Conservation (phyloP, 2,329 filamentous ascomycete genomes). For the Fusarium sp. region DNA sequence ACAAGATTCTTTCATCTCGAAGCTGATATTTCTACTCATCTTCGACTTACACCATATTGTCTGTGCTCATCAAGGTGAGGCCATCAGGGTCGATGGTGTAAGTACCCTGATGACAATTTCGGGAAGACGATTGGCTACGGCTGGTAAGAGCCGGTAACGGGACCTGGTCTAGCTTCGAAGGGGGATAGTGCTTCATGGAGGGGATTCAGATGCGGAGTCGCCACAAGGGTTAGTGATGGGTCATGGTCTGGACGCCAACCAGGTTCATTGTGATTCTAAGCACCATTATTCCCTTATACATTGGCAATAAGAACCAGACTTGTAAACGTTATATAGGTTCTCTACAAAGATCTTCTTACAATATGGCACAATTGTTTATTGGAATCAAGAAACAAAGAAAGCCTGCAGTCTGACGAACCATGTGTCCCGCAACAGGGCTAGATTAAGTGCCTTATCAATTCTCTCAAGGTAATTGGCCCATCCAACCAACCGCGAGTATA, state of each 20-base stretch:
- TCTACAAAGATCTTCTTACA: not conserved
- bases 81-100: slow-evolving; percentile 37
- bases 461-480: slow-evolving; percentile 3
- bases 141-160: not conserved
- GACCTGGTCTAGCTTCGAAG: not conserved
- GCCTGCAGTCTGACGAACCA: accelerated
- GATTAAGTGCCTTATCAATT: not conserved
- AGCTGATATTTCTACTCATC: slow-evolving; percentile 15
- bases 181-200: not conserved
- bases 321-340: too few relatives aligned
- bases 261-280: not conserved
- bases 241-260: not conserved
- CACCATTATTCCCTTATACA: accelerated
- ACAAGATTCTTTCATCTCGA: too few relatives aligned
- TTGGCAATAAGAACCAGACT: not conserved
- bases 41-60: slow-evolving; percentile 5
- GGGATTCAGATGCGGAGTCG: slow-evolving; percentile 20
- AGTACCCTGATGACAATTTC: slow-evolving; percentile 32
- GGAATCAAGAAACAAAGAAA: not conserved
- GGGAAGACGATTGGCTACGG: slow-evolving; percentile 16
- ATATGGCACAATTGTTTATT: too few relatives aligned
- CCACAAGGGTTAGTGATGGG: not conserved
- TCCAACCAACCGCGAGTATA: accelerated
- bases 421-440: not conserved
- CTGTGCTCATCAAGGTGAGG: slow-evolving; percentile 39